Conservation (phyloP, 352 stramenopile species). For the Phytophthora macrochlamydospora region DNA sequence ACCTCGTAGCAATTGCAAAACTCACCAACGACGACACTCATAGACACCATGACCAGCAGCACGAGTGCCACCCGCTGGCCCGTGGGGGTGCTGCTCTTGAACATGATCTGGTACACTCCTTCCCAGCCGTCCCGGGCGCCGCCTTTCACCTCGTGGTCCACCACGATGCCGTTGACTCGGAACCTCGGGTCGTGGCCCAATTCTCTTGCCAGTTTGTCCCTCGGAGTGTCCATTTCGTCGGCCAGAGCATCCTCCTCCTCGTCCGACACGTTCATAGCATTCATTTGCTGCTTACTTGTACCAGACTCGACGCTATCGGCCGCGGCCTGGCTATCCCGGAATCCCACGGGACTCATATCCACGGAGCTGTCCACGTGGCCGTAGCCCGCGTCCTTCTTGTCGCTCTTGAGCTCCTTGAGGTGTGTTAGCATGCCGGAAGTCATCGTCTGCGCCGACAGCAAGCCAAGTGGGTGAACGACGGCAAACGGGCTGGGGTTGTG, state of each 20-base stretch:
- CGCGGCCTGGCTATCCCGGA: conserved; percentile 26
- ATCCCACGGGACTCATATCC: conserved; percentile 48
- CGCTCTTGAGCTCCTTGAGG: conserved; percentile 59
- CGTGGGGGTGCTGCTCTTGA: conserved; percentile 61
- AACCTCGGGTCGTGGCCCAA: conserved; percentile 53
- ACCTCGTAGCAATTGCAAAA: not conserved
- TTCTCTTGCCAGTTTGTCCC: conserved; percentile 20
- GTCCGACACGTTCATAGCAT: conserved; percentile 22
- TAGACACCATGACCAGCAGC: conserved; percentile 74
- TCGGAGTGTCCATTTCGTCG: conserved; percentile 8
- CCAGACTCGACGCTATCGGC: conserved; percentile 43
- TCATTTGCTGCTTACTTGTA: conserved; percentile 22
- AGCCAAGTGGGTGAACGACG: conserved; percentile 5
- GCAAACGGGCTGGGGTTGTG: not conserved
- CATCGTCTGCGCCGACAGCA: conserved; percentile 6
- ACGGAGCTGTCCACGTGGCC: conserved; percentile 51
- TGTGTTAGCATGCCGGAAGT: conserved; percentile 35
- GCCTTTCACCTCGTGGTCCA: conserved; percentile 75
- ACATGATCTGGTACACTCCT: conserved; percentile 72
- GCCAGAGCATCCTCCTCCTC: conserved; percentile 32
- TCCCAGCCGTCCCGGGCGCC: conserved; percentile 55
- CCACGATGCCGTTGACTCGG: conserved; percentile 77
- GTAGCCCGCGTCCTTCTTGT: conserved; percentile 46
- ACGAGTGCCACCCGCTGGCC: conserved; percentile 64
- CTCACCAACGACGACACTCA: conserved; percentile 69